These are phyloP conservation scores for Geopyxis carbonaria DNA, from an alignment of 495 filamentous ascomycete genomes.

Conservation along the genomic window DNA sequence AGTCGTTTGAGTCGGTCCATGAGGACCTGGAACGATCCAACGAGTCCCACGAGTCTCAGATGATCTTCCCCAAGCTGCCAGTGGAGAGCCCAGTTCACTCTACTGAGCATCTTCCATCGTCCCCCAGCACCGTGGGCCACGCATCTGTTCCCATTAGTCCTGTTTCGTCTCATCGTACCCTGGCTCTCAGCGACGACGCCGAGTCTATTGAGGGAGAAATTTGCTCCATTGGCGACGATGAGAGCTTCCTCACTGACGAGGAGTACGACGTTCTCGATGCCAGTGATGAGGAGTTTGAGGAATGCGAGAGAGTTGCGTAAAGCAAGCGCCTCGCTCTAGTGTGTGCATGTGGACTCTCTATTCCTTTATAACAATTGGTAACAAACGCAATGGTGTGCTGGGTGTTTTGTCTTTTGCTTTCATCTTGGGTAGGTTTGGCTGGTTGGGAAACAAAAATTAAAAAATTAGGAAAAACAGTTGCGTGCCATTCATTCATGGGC, in stretches of 20 bases:
- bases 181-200: slow-evolving; percentile 35
- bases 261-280: slow-evolving; percentile 95
- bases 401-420: too few species aligned
- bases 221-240: slow-evolving; percentile 30
- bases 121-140: slow-evolving; percentile 8
- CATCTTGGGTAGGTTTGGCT: too few species aligned
- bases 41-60: slow-evolving; percentile 39
- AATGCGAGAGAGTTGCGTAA: slow-evolving; percentile 11
- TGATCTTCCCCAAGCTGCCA: slow-evolving; percentile 94
- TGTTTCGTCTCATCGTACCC: slow-evolving; percentile 27
- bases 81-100: slow-evolving; percentile 81
- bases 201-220: slow-evolving; percentile 38
- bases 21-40: slow-evolving; percentile 14
- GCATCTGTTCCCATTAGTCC: slow-evolving; percentile 13
- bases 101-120: slow-evolving; percentile 33
- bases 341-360: too few species aligned
- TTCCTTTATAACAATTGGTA: too few species aligned
- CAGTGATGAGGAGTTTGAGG: slow-evolving; percentile 49
- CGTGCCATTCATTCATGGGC: too few species aligned
- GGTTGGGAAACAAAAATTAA: too few species aligned
- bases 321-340: too few species aligned
- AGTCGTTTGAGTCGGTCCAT: slow-evolving; percentile 15
- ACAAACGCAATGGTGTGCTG: too few species aligned
- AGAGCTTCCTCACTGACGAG: slow-evolving; percentile 80
- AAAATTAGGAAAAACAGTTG: too few species aligned